Percentiles rank a stretch among this genome's conserved stretches.
Evolutionary conservation across 495 filamentous ascomycete genomes (phyloP).

Genomic region (Parathielavia appendiculata): DNA sequence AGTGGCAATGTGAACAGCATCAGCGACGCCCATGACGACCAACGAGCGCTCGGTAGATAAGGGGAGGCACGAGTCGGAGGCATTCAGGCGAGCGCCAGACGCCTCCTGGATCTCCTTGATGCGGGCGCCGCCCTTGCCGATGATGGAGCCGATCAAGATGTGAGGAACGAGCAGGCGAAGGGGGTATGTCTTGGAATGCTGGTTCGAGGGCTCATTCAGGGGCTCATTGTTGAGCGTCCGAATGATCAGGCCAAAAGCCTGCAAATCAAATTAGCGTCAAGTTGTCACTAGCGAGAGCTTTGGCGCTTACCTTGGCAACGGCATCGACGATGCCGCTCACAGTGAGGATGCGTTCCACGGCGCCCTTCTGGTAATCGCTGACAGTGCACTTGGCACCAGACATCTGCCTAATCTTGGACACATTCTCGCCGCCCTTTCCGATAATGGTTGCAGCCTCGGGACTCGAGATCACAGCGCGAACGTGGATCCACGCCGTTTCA

Average conservation of each 20-base stretch:
- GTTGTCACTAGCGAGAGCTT: neutral
- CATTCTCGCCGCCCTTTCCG: conserved; percentile 97
- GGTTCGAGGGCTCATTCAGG: conserved; percentile 74
- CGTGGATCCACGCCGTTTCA: conserved; percentile 93
- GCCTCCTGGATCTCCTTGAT: conserved; percentile 99
- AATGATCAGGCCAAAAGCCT: conserved; percentile 98
- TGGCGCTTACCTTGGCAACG: conserved; percentile 75
- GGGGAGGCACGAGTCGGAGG: conserved; percentile 88
- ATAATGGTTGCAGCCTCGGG: conserved; percentile 96
- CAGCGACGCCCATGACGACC: conserved; percentile 85
- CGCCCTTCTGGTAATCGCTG: conserved; percentile 93
- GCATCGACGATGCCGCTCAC: conserved; percentile 94
- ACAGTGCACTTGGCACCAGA: conserved; percentile 97
- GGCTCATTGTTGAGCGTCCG: conserved; percentile 96
- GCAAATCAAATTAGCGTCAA: conserved; percentile 15
- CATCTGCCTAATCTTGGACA: conserved; percentile 84
- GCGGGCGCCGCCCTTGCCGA: conserved; percentile 88
- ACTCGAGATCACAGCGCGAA: conserved; percentile 92
- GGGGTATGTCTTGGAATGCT: conserved; percentile 95
- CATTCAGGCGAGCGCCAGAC: conserved; percentile 92
- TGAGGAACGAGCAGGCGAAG: conserved; percentile 93
- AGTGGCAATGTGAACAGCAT: conserved; percentile 95
- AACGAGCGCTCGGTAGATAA: conserved; percentile 92
- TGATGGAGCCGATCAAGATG: conserved; percentile 96
- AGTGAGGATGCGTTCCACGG: conserved; percentile 93